Percentiles rank a stretch among this genome's conserved stretches.
Conservation (phyloP, 176 grass and related monocot genomes). For the Avena eriantha region DNA sequence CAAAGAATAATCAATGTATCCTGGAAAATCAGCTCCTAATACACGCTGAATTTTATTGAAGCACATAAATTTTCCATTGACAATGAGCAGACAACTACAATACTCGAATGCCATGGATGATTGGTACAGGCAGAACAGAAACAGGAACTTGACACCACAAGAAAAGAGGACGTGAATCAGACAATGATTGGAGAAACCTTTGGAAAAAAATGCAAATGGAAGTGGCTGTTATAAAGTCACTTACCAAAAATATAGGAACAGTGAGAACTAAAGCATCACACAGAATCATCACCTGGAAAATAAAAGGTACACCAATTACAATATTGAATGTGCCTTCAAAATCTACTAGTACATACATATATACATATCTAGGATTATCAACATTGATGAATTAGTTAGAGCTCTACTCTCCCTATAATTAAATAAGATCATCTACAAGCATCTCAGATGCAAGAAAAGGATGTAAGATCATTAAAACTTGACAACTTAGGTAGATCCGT, state of each 20-base stretch:
- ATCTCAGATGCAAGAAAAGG: conserved; percentile 28
- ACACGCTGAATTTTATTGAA: conserved; percentile 19
- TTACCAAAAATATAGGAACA: conserved; percentile 31
- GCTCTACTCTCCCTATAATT: conserved; percentile 13
- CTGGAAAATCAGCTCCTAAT: not conserved
- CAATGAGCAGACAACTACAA: not conserved
- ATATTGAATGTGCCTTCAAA: not conserved
- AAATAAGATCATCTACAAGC: conserved; percentile 27
- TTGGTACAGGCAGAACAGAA: conserved; percentile 31
- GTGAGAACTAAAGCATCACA: conserved; percentile 13
- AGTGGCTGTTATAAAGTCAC: conserved; percentile 25
- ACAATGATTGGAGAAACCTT: conserved; percentile 37
- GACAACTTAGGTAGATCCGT: conserved; percentile 34
- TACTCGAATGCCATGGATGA: conserved; percentile 20
- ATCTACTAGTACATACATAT: not conserved
- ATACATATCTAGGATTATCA: conserved; percentile 24
- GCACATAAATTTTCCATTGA: not conserved
- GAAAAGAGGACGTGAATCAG: conserved; percentile 17
- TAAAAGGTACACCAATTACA: not conserved
- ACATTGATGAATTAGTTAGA: conserved; percentile 26
- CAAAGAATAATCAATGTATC: not conserved
- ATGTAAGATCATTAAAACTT: conserved; percentile 39
- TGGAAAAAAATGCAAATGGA: not conserved
- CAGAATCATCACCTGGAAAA: not conserved
- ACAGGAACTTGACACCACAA: conserved; percentile 35